phyloP scores from a whole-genome alignment of 371 early-diverging fungal genomes.

The Saksenaea vasiformis region DNA sequence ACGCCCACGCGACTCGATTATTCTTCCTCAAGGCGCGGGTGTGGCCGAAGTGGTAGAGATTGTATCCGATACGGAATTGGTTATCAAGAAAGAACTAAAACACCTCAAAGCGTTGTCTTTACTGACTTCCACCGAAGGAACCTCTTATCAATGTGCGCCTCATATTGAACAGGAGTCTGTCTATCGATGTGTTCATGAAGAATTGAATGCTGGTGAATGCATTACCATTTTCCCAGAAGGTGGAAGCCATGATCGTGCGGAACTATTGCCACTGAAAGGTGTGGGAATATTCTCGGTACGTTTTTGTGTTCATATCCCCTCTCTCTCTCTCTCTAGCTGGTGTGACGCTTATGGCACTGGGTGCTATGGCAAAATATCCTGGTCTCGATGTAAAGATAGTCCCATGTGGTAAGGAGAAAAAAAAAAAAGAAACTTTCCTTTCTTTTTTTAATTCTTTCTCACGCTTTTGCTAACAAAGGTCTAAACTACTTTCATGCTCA shows the following conservation, averaged over 20 bases:
- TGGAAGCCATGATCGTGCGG: conserved; percentile 92
- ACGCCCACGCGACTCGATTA: conserved; percentile 56
- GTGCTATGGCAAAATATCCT: conserved; percentile 85
- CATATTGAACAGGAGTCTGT: conserved; percentile 85
- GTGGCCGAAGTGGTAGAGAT: conserved; percentile 72
- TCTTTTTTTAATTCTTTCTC: not conserved
- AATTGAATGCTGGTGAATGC: conserved; percentile 74
- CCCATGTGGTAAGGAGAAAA: conserved; percentile 64
- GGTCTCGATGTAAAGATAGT: conserved; percentile 87
- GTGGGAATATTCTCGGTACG: not conserved
- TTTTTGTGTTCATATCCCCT: not conserved
- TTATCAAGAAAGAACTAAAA: conserved; percentile 68
- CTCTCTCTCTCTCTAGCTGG: conserved; percentile 52
- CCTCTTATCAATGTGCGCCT: conserved; percentile 73
- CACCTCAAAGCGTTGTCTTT: conserved; percentile 61
- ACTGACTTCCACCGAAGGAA: conserved; percentile 58
- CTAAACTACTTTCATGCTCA: conserved; percentile 95
- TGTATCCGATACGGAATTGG: conserved; percentile 78
- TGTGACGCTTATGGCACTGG: conserved; percentile 88
- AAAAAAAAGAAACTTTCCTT: not conserved
- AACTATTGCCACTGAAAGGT: conserved; percentile 92
- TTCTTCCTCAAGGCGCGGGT: conserved; percentile 61
- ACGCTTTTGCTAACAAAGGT: conserved; percentile 33
- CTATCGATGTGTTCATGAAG: conserved; percentile 77
- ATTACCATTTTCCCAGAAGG: conserved; percentile 98